Percentiles rank a stretch among this genome's conserved stretches.
phyloP scores from a whole-genome alignment of 306 rosid genomes.

The Cucurbita maxima region DNA sequence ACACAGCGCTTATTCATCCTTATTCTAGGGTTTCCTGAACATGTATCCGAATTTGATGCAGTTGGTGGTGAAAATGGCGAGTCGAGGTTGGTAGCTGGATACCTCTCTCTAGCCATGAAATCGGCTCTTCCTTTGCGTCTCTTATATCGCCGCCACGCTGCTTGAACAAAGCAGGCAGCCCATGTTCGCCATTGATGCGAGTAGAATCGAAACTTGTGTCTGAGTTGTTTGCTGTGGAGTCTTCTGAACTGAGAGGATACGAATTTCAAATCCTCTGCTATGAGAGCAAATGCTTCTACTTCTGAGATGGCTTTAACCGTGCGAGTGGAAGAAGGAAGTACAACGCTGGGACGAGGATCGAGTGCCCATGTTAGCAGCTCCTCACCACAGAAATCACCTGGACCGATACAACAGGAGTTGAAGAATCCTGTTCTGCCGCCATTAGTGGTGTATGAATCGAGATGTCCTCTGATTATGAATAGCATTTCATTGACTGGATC shows the following conservation, averaged over 20 bases:
- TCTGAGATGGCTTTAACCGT: constrained; percentile 68
- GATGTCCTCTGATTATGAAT: constrained; percentile 78
- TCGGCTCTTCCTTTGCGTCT: constrained; percentile 40
- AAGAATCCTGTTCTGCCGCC: constrained; percentile 91
- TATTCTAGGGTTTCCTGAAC: constrained; percentile 23
- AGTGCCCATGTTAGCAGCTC: constrained; percentile 89
- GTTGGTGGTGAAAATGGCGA: constrained; percentile 12
- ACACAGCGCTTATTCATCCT: constrained; percentile 20
- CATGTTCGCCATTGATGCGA: constrained; percentile 92
- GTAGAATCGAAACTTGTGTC: constrained; percentile 69
- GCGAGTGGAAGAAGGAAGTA: constrained; percentile 74
- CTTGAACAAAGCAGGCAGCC: constrained; percentile 78
- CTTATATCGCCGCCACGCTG: constrained; percentile 69
- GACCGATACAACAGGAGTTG: constrained; percentile 66
- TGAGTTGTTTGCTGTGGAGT: constrained; percentile 62
- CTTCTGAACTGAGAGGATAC: constrained; percentile 81
- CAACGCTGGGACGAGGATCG: constrained; percentile 57
- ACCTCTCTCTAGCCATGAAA: constrained; percentile 30
- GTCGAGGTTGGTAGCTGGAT: constrained; percentile 9
- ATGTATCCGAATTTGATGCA: constrained; percentile 10
- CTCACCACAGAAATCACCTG: constrained; percentile 92
- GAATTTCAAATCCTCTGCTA: constrained; percentile 78
- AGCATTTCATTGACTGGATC: constrained; percentile 91
- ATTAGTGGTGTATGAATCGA: constrained; percentile 85
- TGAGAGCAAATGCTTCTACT: constrained; percentile 89